Evolutionary conservation across 2,329 filamentous ascomycete species (phyloP).

Genomic region (Colletotrichum limetticola): DNA sequence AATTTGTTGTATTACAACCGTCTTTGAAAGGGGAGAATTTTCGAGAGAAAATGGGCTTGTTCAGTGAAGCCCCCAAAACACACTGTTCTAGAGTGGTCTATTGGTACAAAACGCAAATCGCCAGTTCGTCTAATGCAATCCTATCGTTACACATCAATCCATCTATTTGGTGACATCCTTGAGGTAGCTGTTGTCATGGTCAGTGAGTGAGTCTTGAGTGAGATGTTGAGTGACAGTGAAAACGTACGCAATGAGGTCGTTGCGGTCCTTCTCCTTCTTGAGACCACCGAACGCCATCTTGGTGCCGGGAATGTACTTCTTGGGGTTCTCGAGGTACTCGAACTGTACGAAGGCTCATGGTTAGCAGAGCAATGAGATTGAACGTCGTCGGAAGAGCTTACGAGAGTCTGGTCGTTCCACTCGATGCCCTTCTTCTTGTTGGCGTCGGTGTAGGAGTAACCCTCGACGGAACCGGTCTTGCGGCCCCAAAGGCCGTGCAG

Average conservation of each 20-base stretch:
- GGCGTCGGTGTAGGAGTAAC: conserved; percentile 98
- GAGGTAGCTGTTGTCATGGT: conserved; percentile 66
- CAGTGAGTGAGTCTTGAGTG: conserved; percentile 34
- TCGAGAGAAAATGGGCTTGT: conserved; percentile 23
- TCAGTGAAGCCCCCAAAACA: conserved; percentile 23
- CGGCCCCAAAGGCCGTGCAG: conserved; percentile 98
- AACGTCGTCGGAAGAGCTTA: conserved; percentile 54
- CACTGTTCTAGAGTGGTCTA: conserved; percentile 42
- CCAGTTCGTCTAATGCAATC: conserved; percentile 44
- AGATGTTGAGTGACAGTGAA: background rate
- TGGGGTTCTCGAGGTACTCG: conserved; percentile 99
- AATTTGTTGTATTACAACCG: conserved; percentile 19
- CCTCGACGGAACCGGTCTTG: conserved; percentile 89
- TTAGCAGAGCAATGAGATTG: conserved; percentile 32
- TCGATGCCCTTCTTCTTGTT: conserved; percentile 97
- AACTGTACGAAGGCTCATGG: conserved; percentile 65
- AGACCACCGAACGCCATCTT: conserved; percentile 99
- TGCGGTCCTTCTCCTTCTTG: conserved; percentile 99
- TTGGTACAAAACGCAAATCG: conserved; percentile 40
- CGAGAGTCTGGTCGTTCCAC: conserved; percentile 88
- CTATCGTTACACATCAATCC: conserved; percentile 37
- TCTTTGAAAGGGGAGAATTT: conserved; percentile 33
- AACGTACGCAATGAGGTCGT: conserved; percentile 96
- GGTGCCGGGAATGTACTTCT: conserved; percentile 99
- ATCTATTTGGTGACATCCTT: conserved; percentile 76